Base-by-base conservation (phyloP, 495 filamentous ascomycete genomes). In the Penicillium herquei region DNA sequence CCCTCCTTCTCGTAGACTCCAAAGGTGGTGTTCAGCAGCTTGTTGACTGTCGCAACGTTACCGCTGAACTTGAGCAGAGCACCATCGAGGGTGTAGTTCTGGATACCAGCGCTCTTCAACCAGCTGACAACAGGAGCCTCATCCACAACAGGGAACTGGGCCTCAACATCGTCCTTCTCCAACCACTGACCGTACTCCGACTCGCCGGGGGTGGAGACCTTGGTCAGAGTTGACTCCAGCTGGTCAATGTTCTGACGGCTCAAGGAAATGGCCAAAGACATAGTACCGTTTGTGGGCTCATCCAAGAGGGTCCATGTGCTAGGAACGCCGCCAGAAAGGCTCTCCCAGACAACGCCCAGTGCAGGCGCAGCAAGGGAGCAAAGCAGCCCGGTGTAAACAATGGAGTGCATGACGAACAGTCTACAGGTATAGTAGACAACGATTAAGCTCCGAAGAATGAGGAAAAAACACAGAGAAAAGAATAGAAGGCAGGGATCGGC, bases 111-210 rank as follows among this genome's bases (percentile, higher is more conserved):
- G 9, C 63, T 57, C 34, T 69, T 67, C 16, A 87, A 70, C 84
- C 84, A 87, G 6, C 64, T 70, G 6, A 72, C 57, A 9, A 78
- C 70, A 1, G 75, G 63, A 18, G 66, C 63, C 9, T 74, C 64
- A 31, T 58, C 57, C 1, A 78, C 75, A 1, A 81, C 75, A 10
- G 79, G 78, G 16, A 84, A 81, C 40, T 78, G 68, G 13, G 73
- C 66, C n/a, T 80, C 76, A 5, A 85, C 62, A 39, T 83, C 76
- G 5, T 80, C 68, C 16, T 70, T 70, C 42, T 79, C 76, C 59
- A 85, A 64, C 61, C 80, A 81, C 57, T 81, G 66, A n/a, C 84
- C 83, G 54, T 87, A 87, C 43, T 72, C 69, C 3, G 70, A 62
- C 34, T 78, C 62, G 10, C 78, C 78, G 3, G 84, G 84, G 8